Conservation (phyloP, 2,329 filamentous ascomycete genomes). For the Davidsoniella neocaledoniae region DNA sequence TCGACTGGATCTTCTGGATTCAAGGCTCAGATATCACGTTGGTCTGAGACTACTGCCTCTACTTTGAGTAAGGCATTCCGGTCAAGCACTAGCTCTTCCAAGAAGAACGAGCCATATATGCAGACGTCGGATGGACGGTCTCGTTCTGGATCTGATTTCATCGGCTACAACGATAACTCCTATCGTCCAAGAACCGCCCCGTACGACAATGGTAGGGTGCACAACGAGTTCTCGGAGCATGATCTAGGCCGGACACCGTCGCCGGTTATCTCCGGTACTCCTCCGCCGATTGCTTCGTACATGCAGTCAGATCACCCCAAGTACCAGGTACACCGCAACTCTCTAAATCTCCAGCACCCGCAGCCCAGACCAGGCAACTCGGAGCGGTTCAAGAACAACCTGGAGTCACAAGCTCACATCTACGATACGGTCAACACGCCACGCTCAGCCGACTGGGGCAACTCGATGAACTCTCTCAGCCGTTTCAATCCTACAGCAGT, state of each 20-base stretch:
- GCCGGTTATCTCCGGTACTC: slow-evolving; percentile 20
- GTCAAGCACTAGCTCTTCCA: slow-evolving; percentile 35
- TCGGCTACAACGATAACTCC: slow-evolving; percentile 42
- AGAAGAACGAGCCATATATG: slow-evolving; percentile 34
- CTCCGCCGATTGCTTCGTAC: slow-evolving; percentile 32
- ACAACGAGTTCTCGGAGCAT: slow-evolving; percentile 39
- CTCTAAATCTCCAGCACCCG: slow-evolving; percentile 62
- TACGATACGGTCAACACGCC: slow-evolving; percentile 46
- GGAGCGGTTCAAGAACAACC: slow-evolving; percentile 53
- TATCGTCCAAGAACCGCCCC: slow-evolving; percentile 34
- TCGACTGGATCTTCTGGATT: slow-evolving; percentile 61
- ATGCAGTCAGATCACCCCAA: slow-evolving; percentile 52
- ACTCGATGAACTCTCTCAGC: slow-evolving; percentile 41
- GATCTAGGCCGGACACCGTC: slow-evolving; percentile 22
- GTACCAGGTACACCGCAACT: slow-evolving; percentile 69
- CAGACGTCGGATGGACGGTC: slow-evolving; percentile 31
- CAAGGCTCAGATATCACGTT: slow-evolving; percentile 87
- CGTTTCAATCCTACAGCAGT: slow-evolving; percentile 31
- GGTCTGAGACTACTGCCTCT: slow-evolving; percentile 91
- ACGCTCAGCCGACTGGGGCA: slow-evolving; percentile 43
- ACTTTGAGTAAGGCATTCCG: slow-evolving; percentile 67
- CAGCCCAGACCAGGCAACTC: slow-evolving; percentile 60
- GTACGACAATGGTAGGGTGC: slow-evolving; percentile 44
- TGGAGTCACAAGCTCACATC: slow-evolving; percentile 56
- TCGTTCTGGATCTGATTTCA: slow-evolving; percentile 60